A percentile compares a stretch with the other conserved stretches of the same genome.
phyloP scores from a whole-genome alignment of 2,329 filamentous ascomycete species.

The Pyrenophora tritici-repentis region DNA sequence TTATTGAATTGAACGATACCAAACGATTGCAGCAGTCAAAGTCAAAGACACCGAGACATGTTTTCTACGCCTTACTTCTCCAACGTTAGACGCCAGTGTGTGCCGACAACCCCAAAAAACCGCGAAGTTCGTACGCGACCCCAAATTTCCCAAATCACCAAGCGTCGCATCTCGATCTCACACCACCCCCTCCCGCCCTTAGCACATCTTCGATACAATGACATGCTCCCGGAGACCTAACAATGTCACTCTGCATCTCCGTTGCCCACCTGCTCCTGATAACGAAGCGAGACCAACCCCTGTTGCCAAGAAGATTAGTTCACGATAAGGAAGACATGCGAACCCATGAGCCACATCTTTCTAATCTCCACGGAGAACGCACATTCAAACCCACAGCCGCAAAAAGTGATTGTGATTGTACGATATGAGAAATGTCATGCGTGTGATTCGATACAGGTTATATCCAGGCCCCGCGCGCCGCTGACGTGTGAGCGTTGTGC shows the following conservation, averaged over 20 bases:
- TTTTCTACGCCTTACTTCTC: too few species aligned
- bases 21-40: too few species aligned
- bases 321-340: slow-evolving; percentile 13
- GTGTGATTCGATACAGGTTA: slow-evolving; percentile 12
- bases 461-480: too few species aligned
- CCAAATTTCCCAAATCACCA: too few species aligned
- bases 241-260: slow-evolving; percentile 18
- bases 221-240: slow-evolving; percentile 14
- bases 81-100: too few species aligned
- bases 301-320: slow-evolving; percentile 16
- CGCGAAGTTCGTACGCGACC: too few species aligned
- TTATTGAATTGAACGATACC: too few species aligned
- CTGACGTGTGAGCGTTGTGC: too few species aligned
- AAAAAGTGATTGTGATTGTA: neutral
- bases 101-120: too few species aligned
- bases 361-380: slow-evolving; percentile 37
- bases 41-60: too few species aligned
- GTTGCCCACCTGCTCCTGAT: slow-evolving; percentile 7
- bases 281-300: slow-evolving; percentile 9
- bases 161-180: too few species aligned
- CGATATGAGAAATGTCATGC: slow-evolving; percentile 22
- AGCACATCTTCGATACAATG: neutral
- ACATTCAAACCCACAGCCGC: neutral
- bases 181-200: too few species aligned
- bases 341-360: neutral